Evolutionary conservation across 176 grass and related monocot species (phyloP), one percentile per base, ranked within the genome.

Genomic region (Triticum aestivum): DNA sequence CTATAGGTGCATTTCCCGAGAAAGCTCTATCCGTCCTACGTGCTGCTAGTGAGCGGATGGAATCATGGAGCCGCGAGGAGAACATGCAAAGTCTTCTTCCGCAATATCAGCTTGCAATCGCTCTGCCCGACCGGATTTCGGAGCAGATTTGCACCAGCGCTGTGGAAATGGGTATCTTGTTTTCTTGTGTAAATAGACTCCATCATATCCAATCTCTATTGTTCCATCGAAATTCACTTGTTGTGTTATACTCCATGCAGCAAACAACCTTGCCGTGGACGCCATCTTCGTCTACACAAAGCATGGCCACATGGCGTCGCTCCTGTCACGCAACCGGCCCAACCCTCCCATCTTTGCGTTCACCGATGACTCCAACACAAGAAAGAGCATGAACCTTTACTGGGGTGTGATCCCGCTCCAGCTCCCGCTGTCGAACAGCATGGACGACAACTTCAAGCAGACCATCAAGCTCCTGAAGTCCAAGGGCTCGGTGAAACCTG

Each of bases 271-370:
- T 75, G 83, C 84, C 11, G 93, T 93, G 81, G 89, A 93, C 84
- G 88, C 86, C 44, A 89, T 95, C 69, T 95, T 92, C 80, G 93
- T 93, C 13, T 95, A 91, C 89, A 95, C 93, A 68, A 91, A 95
- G 71, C 79, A 88, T 14, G 91, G 91, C n/a, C 87, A 91, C 39
- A 92, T 93, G 91, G 86, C 94, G 10, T 93, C 89, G 1, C 80
- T 91, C 77, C 32, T 93, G 5, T 92, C 90, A 0, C 83, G 88
- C 24, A 90, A 92, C 27, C 86, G 88, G 2, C 91, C 90, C 3
- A 91, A 88, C 77, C 83, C 88, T 85, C 93, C 90, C 15, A 92
- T 95, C 49, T 92, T 95, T 9, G 88, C 93, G 9, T 91, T 95
- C 79, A 95, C 90, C 9, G 86, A 92, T 24, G 27, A 93, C 81